Evolutionary conservation across 1,284 basidiomycete species (phyloP), one percentile per base, ranked within the genome.

Genomic region (Ustilago trichophora): DNA sequence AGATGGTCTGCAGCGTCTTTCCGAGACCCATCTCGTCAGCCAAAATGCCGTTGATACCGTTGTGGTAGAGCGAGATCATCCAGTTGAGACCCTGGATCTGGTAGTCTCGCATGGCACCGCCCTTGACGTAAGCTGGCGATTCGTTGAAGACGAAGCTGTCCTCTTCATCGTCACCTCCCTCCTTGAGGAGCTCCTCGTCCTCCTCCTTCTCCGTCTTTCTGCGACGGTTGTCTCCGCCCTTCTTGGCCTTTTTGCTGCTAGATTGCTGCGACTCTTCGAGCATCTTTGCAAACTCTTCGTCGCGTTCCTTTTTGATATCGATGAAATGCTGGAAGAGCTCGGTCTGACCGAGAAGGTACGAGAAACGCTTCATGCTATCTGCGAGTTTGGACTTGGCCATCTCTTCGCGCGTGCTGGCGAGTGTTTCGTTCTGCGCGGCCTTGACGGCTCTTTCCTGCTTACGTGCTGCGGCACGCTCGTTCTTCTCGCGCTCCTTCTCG

Each of bases 1-100:
- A 91, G 75, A 98, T 96, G 0, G 94, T 98, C 84, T 99, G 95
- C 0, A 98, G 85, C 0, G 95, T 98, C 86, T 98, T 98, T 31
- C 96, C 95, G 27, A 98, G 88, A 83, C 95, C 95, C 92, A 94
- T 82, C 48, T 82, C 80, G 49, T 82, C 80, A 10, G 80, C 80
- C 9, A 82, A 78, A 5, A 52, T 55, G 38, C 60, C 57, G 34
- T 57, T 76, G 75, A 80, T 82, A 35, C 77, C 80, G 60, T 77
- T 71, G 49, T 65, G 67, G 43, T 66, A 63, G 37, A 76, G 52
- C 32, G 70, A 75, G 60, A 56, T 47, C 92, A 98, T 92, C 94
- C 94, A 94, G 82, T 98, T 98, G 26, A 98, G 84, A 42, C 96
- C 96, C 80, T 98, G 93, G 2, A 98, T 83, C 82, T 98, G 96